Evolutionary conservation across 768 basidiomycete genomes (phyloP), one percentile per base, ranked within the genome.

Genomic region (Lentinula aciculospora): DNA sequence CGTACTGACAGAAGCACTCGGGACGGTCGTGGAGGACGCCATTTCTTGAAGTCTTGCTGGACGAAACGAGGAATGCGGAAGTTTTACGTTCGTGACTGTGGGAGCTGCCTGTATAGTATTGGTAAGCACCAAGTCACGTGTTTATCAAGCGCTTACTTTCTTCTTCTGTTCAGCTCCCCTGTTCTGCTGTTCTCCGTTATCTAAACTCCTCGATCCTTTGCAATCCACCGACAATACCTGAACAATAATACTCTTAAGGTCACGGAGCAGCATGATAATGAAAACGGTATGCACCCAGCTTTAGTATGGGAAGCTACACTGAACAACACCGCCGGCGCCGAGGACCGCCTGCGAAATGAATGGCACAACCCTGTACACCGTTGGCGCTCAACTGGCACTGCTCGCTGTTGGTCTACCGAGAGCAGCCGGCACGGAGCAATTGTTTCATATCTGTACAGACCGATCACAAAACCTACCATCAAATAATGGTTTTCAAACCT

Each of bases 11-110:
- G 80, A 79, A 75, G 79, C 80, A 71, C 75, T 79, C 71, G 81
- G 81, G 69, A 81, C 80, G 65, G 81, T 80, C 67, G 81, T 81
- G 64, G 79, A 77, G 65, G 80, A 76, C 68, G 80, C 78, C 80
- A 82, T 81, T 47, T 57, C 36, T 44, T 68, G 65, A 65, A 67
- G 72, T 78, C 73, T 79, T 80, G 76, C 76, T 73, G 76, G 21
- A 44, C 42, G 54, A 28, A 23, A 25, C 42, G 39, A 39, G 28
- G 36, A 19, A 12, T 29, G 17, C 8, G 27, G 34, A 34, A 15
- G 15, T 29, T 25, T 17, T 25, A 5, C 13, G 28, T 54, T 34
- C 31, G 28, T 32, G 19, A 25, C 7, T 39, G 23, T 54, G 21
- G 17, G 34, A 54, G 13, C 21, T 6, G 21, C 34, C 40, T 54